phyloP scores from a whole-genome alignment of 2,329 filamentous ascomycete genomes.

The Ophiocordyceps polyrhachis-furcata region DNA sequence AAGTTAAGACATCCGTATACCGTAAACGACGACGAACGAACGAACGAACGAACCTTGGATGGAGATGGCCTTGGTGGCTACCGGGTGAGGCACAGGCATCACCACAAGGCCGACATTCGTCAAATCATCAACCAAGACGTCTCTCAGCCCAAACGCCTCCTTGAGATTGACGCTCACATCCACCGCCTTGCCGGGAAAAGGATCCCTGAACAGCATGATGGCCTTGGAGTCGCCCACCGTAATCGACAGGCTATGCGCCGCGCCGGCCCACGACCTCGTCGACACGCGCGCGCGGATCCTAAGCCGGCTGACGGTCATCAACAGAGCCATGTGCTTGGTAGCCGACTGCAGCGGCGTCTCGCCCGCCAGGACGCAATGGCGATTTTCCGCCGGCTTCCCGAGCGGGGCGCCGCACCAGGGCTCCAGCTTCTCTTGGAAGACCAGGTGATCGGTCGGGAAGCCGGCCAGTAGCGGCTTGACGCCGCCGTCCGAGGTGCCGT shows the following conservation, averaged over 20 bases:
- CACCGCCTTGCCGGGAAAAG: neutral
- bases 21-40: too few relatives aligned
- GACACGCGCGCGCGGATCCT: neutral
- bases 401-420: neutral
- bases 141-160: neutral
- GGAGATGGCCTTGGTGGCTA: neutral
- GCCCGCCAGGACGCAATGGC: neutral
- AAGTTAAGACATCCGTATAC: too few relatives aligned
- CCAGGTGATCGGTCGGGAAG: neutral
- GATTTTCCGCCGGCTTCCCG: neutral
- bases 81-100: neutral
- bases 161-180: neutral
- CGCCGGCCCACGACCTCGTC: neutral
- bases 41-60: neutral
- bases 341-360: neutral
- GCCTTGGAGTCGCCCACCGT: neutral
- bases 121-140: neutral
- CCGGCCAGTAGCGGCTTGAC: neutral
- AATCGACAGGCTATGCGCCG: neutral
- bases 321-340: neutral
- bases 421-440: neutral
- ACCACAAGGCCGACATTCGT: neutral
- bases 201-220: neutral
- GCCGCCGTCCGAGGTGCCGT: neutral
- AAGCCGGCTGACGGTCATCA: neutral